These are phyloP conservation scores for Monilinia polystroma DNA, from an alignment of 2,329 filamentous ascomycete genomes.

Conservation along the genomic window DNA sequence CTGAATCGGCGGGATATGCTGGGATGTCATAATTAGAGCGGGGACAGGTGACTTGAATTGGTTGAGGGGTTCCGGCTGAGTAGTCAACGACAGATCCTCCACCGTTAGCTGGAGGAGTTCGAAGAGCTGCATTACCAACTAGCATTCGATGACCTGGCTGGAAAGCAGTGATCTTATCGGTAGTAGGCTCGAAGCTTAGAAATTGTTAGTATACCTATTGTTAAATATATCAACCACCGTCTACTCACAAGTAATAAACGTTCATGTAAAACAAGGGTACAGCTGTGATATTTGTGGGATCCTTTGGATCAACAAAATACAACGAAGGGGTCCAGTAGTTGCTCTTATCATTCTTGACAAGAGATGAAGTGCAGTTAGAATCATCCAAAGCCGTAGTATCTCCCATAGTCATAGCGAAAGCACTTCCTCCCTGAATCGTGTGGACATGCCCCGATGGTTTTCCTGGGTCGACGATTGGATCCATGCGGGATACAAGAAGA, in stretches of 20 bases:
- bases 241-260: slow-evolving; percentile 70
- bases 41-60: slow-evolving; percentile 61
- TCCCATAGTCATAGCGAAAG: slow-evolving; percentile 53
- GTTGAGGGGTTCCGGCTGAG: slow-evolving; percentile 51
- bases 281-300: slow-evolving; percentile 60
- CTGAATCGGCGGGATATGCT: slow-evolving; percentile 54
- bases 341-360: slow-evolving; percentile 78
- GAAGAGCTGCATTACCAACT: slow-evolving; percentile 66
- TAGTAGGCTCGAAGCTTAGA: slow-evolving; percentile 56
- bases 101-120: slow-evolving; percentile 57
- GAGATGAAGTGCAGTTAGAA: slow-evolving; percentile 77
- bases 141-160: slow-evolving; percentile 78
- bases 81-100: slow-evolving; percentile 53
- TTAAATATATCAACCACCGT: neutral
- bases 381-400: slow-evolving; percentile 54
- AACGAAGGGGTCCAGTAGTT: slow-evolving; percentile 80
- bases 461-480: slow-evolving; percentile 71
- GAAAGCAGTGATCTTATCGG: slow-evolving; percentile 70
- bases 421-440: slow-evolving; percentile 66
- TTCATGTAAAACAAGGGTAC: slow-evolving; percentile 66
- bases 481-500: slow-evolving; percentile 64
- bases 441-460: slow-evolving; percentile 66
- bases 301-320: slow-evolving; percentile 68
- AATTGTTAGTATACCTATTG: slow-evolving; percentile 34
- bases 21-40: slow-evolving; percentile 46